Conservation (phyloP, 345 rosid genomes). For the Camelina laxa region DNA sequence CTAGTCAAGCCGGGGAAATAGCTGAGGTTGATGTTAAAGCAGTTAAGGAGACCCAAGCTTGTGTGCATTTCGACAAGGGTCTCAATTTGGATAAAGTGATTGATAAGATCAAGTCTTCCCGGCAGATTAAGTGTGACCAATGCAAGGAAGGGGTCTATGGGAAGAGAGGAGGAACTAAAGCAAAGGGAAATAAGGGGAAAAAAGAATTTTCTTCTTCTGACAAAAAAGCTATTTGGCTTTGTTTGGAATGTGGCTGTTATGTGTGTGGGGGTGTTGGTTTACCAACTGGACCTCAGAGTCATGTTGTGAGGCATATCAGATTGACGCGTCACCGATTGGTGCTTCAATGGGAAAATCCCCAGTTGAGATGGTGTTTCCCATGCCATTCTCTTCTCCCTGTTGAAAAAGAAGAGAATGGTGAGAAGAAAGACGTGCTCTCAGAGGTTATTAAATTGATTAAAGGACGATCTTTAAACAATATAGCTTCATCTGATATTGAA, state of each 20-base stretch:
- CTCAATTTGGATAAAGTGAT: conserved; percentile 61
- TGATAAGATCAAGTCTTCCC: conserved; percentile 60
- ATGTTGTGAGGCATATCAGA: conserved; percentile 72
- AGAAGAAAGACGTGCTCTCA: conserved; percentile 55
- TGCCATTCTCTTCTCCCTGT: conserved; percentile 68
- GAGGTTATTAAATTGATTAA: conserved; percentile 71
- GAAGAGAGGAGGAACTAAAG: conserved; percentile 69
- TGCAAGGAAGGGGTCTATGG: conserved; percentile 67
- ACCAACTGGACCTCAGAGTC: conserved; percentile 78
- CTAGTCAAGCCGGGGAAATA: conserved; percentile 39
- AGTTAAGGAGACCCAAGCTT: conserved; percentile 55
- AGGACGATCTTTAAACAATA: conserved; percentile 46
- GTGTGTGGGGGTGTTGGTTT: conserved; percentile 91
- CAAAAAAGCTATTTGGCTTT: conserved; percentile 80
- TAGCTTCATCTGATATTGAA: conserved; percentile 55
- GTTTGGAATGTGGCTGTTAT: conserved; percentile 91
- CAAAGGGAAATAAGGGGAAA: conserved; percentile 72
- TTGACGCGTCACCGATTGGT: conserved; percentile 70
- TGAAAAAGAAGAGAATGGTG: conserved; percentile 72
- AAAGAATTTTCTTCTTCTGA: conserved; percentile 52
- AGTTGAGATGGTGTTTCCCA: conserved; percentile 83
- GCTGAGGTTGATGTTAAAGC: conserved; percentile 44
- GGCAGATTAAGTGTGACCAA: conserved; percentile 67
- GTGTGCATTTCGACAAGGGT: conserved; percentile 71
- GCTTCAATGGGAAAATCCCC: conserved; percentile 82